These are phyloP conservation scores for Pichia inconspicua DNA, from an alignment of 1,139 yeast genomes.

Conservation along the genomic window DNA sequence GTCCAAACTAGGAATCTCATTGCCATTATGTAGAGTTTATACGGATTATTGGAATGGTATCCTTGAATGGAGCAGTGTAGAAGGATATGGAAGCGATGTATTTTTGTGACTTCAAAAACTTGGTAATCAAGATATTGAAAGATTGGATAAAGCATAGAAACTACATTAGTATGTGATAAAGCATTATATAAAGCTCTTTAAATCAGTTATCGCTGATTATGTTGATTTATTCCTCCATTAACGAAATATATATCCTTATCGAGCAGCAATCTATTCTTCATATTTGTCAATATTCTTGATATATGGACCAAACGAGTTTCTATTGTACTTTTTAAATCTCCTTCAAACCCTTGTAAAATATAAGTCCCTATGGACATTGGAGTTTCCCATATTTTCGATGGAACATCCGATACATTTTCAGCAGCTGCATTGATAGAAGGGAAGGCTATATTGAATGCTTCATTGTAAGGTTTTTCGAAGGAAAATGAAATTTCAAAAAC, in stretches of 20 bases:
- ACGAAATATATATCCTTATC: too few relatives aligned
- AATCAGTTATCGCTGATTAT: too few relatives aligned
- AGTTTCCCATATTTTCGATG: not conserved
- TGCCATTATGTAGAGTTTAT: constrained; percentile 86
- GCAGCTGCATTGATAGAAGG: not conserved
- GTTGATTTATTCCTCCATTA: too few relatives aligned
- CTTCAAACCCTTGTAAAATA: not conserved
- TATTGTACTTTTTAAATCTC: not conserved
- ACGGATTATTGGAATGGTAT: constrained; percentile 97
- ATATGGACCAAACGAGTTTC: not conserved
- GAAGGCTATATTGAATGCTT: too few relatives aligned
- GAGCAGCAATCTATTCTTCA: not conserved
- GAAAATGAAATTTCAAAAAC: not conserved
- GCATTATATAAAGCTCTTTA: too few relatives aligned
- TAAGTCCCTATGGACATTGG: not conserved
- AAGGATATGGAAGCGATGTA: constrained; percentile 90
- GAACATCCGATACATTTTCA: not conserved
- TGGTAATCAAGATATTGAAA: constrained; percentile 56
- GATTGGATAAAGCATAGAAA: constrained; percentile 57
- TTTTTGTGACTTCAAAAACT: constrained; percentile 69
- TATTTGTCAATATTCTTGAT: not conserved
- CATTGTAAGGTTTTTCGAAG: not conserved
- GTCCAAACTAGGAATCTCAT: constrained; percentile 73
- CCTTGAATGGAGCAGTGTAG: constrained; percentile 69
- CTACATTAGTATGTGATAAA: not conserved